phyloP scores from a whole-genome alignment of 805 yeast species.

The Wickerhamomyces subpelliculosus region DNA sequence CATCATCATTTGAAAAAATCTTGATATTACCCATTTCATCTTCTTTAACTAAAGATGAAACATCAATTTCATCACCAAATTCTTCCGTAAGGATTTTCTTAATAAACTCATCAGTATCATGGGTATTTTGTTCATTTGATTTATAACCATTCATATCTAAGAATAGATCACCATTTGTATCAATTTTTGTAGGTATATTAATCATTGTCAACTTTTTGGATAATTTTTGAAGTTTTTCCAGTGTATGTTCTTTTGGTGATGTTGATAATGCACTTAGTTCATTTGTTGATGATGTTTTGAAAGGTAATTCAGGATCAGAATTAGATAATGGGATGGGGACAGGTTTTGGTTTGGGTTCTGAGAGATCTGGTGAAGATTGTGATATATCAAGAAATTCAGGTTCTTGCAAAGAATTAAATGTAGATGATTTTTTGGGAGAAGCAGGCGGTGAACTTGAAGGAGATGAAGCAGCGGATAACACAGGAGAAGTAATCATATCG shows the following conservation, averaged over 20 bases:
- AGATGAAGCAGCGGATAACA: slow-evolving; percentile 19
- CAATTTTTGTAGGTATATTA: slow-evolving; percentile 83
- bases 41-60: slow-evolving; percentile 39
- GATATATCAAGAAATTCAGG: slow-evolving; percentile 46
- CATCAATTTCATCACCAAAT: slow-evolving; percentile 46
- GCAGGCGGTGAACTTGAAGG: slow-evolving; percentile 16
- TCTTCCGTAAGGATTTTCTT: slow-evolving; percentile 73
- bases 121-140: slow-evolving; percentile 71
- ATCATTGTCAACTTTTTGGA: slow-evolving; percentile 58
- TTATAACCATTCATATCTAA: slow-evolving; percentile 96
- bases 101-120: slow-evolving; percentile 69
- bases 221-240: slow-evolving; percentile 55
- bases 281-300: not conserved
- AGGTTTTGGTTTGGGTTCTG: slow-evolving; percentile 9
- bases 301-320: slow-evolving; percentile 1
- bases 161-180: slow-evolving; percentile 82
- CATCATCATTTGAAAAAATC: slow-evolving; percentile 34
- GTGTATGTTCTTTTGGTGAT: slow-evolving; percentile 32
- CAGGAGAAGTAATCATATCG: slow-evolving; percentile 45
- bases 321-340: slow-evolving; percentile 12
- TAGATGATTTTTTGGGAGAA: slow-evolving; percentile 12
- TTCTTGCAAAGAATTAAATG: slow-evolving; percentile 26
- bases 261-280: slow-evolving; percentile 10
- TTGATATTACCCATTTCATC: slow-evolving; percentile 66
- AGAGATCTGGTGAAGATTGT: slow-evolving; percentile 14